These are phyloP conservation scores for Austroboletus olivaceoglutinosus DNA, from an alignment of 1,284 basidiomycete genomes.

Conservation along the genomic window DNA sequence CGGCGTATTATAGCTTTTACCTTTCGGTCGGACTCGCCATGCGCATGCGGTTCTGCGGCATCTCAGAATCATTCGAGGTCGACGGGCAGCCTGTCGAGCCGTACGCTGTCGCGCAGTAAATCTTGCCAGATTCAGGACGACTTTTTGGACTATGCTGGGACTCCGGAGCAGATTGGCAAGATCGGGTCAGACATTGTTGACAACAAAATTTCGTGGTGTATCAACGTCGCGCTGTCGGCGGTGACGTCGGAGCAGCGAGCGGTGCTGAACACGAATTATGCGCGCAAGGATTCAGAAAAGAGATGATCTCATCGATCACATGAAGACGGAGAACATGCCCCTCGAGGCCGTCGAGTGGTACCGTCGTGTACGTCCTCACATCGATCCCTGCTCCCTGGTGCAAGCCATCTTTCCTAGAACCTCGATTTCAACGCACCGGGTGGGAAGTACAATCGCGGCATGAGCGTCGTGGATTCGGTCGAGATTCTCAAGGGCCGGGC, in stretches of 20 bases:
- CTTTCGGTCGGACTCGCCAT: conserved; percentile 96
- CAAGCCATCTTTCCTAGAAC: conserved; percentile 50
- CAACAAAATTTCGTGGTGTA: conserved; percentile 97
- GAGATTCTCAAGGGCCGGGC: conserved; percentile 79
- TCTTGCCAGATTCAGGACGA: conserved; percentile 97
- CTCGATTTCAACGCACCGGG: conserved; percentile 95
- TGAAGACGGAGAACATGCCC: conserved; percentile 57
- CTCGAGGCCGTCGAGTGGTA: conserved; percentile 57
- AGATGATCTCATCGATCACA: conserved; percentile 44
- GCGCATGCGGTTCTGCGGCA: conserved; percentile 72
- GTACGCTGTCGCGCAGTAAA: conserved; percentile 79
- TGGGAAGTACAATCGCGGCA: conserved; percentile 95
- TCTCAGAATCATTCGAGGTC: conserved; percentile 54
- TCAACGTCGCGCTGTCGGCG: conserved; percentile 84
- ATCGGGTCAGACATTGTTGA: conserved; percentile 98
- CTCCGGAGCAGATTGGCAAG: conserved; percentile 95
- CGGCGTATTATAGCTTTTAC: conserved; percentile 97
- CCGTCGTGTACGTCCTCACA: neutral
- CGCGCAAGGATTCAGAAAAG: conserved; percentile 64
- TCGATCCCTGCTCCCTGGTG: too few relatives aligned
- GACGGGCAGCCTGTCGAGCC: conserved; percentile 45
- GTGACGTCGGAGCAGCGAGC: conserved; percentile 55
- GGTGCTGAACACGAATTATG: conserved; percentile 81
- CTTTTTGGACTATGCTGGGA: conserved; percentile 90
- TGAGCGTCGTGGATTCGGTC: conserved; percentile 92